Evolutionary conservation across 2,329 filamentous ascomycete species (phyloP).

Genomic region (Aspergillus ibericus): DNA sequence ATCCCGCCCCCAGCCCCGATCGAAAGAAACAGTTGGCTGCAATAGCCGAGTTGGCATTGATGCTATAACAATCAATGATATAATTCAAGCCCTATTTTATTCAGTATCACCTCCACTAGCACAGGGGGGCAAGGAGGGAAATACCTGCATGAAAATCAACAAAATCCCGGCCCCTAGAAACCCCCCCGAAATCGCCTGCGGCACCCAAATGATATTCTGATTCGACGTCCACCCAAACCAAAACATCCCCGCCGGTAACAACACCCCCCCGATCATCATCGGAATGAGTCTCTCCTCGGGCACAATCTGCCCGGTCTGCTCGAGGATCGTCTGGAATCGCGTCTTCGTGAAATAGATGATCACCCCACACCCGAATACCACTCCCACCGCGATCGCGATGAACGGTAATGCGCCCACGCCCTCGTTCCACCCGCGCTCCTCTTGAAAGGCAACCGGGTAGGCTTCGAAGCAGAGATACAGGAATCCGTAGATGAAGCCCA

Average conservation of each 20-base stretch:
- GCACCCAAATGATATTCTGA: constrained; percentile 45
- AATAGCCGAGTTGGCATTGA: constrained; percentile 35
- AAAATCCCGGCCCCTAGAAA: constrained; percentile 46
- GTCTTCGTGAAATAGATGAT: constrained; percentile 35
- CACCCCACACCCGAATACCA: constrained; percentile 32
- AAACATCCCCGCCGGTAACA: constrained; percentile 50
- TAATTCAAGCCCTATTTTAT: constrained; percentile 36
- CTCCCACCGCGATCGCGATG: constrained; percentile 47
- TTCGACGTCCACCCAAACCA: constrained; percentile 53
- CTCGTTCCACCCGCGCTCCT: constrained; percentile 44
- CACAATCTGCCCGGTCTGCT: constrained; percentile 17
- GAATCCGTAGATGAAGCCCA: constrained; percentile 36
- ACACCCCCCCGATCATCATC: constrained; percentile 46
- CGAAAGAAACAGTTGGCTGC: constrained; percentile 33
- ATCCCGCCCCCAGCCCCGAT: constrained; percentile 28
- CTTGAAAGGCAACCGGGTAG: constrained; percentile 40
- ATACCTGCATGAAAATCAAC: constrained; percentile 39
- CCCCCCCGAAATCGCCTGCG: constrained; percentile 47
- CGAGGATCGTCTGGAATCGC: constrained; percentile 26
- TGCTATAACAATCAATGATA: constrained; percentile 36
- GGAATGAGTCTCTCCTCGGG: constrained; percentile 44
- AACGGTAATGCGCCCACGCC: constrained; percentile 50
- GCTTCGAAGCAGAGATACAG: constrained; percentile 35
- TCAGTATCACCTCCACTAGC: too few relatives aligned
- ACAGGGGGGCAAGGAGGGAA: not conserved